Evolutionary conservation across 1,284 basidiomycete genomes (phyloP).

Genomic region (Ceratobasidium sp.): DNA sequence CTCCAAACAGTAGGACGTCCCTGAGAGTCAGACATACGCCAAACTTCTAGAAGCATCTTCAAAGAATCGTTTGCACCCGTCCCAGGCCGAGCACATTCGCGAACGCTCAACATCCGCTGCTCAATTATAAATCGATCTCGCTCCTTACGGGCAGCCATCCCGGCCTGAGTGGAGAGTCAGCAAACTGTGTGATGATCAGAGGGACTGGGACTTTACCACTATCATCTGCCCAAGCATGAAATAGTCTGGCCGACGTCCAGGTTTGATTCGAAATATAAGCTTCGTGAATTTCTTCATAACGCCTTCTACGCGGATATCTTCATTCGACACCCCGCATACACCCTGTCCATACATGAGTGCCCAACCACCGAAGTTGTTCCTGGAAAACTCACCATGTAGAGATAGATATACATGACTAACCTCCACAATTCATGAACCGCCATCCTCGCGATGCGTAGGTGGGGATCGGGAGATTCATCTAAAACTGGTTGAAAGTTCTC

Average conservation of each 20-base stretch:
- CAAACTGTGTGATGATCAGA: too few relatives aligned
- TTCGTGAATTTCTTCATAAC: neutral
- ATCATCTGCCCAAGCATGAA: slow-evolving; percentile 3
- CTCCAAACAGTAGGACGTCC: too few relatives aligned
- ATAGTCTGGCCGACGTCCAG: slow-evolving; percentile 9
- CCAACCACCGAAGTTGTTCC: too few relatives aligned
- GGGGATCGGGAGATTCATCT: neutral
- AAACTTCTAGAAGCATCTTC: too few relatives aligned
- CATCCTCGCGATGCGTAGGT: neutral
- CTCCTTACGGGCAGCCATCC: neutral
- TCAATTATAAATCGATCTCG: neutral
- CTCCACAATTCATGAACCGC: slow-evolving; percentile 23
- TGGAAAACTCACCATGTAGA: slow-evolving; percentile 2
- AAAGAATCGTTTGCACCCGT: too few relatives aligned
- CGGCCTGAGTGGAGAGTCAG: too few relatives aligned
- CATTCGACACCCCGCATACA: neutral
- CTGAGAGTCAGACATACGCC: too few relatives aligned
- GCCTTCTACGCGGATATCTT: slow-evolving; percentile 1
- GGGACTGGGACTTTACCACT: neutral
- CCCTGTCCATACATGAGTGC: neutral
- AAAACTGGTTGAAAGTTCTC: neutral
- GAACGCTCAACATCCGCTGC: neutral
- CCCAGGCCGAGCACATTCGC: neutral
- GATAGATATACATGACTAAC: slow-evolving; percentile 8
- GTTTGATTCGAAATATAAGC: neutral